Evolutionary conservation across 208 protist species (phyloP).

Genomic region (Leishmania mexicana): DNA sequence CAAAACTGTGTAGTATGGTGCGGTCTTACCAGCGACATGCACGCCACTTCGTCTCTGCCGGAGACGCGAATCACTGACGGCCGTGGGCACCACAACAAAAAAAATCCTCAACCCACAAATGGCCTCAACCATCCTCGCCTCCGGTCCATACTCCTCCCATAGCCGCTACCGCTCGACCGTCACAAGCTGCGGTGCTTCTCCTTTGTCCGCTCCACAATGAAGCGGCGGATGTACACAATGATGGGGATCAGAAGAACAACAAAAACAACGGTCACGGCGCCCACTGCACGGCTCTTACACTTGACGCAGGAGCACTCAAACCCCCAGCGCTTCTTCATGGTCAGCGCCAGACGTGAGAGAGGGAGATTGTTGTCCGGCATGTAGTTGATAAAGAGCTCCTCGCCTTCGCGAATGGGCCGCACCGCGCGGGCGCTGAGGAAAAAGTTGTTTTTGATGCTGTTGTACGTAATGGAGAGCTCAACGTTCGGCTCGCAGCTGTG

Average conservation of each 20-base stretch:
- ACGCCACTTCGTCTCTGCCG: not conserved
- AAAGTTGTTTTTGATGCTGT: constrained; percentile 76
- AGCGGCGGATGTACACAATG: constrained; percentile 58
- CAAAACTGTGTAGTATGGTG: not conserved
- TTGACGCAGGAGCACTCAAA: constrained; percentile 85
- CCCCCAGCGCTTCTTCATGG: constrained; percentile 84
- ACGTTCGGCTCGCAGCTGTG: constrained; percentile 88
- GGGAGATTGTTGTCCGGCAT: constrained; percentile 85
- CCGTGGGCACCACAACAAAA: not conserved
- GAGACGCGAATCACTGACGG: not conserved
- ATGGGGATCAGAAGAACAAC: constrained; percentile 65
- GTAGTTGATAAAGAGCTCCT: constrained; percentile 88
- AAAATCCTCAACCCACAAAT: not conserved
- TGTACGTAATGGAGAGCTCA: constrained; percentile 73
- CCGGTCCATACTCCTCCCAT: not conserved
- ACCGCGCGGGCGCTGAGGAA: constrained; percentile 72
- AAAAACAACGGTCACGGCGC: constrained; percentile 67
- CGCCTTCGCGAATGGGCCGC: constrained; percentile 70
- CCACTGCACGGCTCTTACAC: constrained; percentile 79
- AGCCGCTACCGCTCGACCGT: not conserved
- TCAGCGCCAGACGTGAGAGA: constrained; percentile 67
- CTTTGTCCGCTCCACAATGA: constrained; percentile 63
- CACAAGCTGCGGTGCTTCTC: constrained; percentile 74
- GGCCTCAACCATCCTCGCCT: not conserved
- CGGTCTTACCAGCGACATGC: not conserved